Base-by-base conservation (phyloP, 2,329 filamentous ascomycete genomes). In the Cryphonectria parasitica region DNA sequence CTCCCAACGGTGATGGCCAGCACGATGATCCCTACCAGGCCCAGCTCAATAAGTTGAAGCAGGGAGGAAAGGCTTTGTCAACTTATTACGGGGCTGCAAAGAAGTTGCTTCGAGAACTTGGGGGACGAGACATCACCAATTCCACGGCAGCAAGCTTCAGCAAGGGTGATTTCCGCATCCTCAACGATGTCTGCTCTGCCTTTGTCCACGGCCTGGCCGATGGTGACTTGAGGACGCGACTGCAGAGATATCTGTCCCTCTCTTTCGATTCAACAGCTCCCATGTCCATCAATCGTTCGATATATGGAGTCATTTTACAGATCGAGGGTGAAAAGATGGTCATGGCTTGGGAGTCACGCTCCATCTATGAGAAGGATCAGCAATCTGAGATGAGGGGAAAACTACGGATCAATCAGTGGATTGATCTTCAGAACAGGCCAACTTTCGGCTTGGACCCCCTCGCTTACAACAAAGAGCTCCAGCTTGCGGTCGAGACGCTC, bases 141-240 rank as follows among this genome's bases (percentile, higher is more conserved):
- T 84, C 84, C 0, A 88, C 85, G 68, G 76, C 75, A 11, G 76
- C 77, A 3, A 81, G 82, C 15, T 84, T 89, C 68, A 79, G 75
- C 0, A 72, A 77, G 3, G 75, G 80, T 5, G 85, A 90, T 63
- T 84, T 82, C 75, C 79, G 78, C 1, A 78, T 88, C 7, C 79
- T 90, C 3, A 85, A 87, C 62, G 80, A 83, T 34, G 81, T 90
- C 13, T 86, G 83, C 73, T 78, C 82, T 64, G 85, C 86, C 2
- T 90, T 90, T 74, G 79, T 90, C 3, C 75, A 79, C 1, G 89
- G 89, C 6, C 82, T 91, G 28, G 76, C 79, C 3, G 85, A 89
- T 72, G 56, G 79, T 34, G 73, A 77, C 25, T 78, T 91, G 58
- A 83, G 81, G 66, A 70, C 76, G n/a, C 82, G 83, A 6, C 77